Conservation (phyloP, 2,329 filamentous ascomycete genomes). For the Neonectria punicea region DNA sequence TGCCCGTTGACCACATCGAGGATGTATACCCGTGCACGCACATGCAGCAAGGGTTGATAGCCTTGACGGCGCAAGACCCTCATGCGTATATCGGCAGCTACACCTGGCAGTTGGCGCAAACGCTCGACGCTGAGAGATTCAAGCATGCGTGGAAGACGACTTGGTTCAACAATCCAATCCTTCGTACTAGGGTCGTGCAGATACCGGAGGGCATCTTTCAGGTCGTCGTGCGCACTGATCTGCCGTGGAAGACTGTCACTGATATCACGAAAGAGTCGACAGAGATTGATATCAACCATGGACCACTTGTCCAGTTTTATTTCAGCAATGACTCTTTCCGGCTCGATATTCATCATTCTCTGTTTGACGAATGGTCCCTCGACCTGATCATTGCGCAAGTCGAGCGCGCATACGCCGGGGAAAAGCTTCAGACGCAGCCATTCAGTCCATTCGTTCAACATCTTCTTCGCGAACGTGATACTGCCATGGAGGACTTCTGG, state of each 20-base stretch:
- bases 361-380: slow-evolving; percentile 12
- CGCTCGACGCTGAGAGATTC: neutral
- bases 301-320: slow-evolving; percentile 1
- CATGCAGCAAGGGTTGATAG: slow-evolving; percentile 10
- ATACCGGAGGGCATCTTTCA: slow-evolving; percentile 1
- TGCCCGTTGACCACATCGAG: neutral
- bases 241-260: slow-evolving; percentile 2
- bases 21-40: slow-evolving; percentile 10
- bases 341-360: slow-evolving; percentile 8
- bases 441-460: slow-evolving; percentile 4
- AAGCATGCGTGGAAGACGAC: neutral
- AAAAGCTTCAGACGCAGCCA: neutral
- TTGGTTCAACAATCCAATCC: no score
- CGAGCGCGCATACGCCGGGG: slow-evolving; percentile 5
- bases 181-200: slow-evolving; percentile 4
- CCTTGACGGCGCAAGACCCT: slow-evolving; percentile 7
- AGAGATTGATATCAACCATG: slow-evolving; percentile 4
- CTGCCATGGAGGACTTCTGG: neutral
- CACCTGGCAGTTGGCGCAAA: neutral
- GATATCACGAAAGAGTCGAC: neutral
- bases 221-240: neutral
- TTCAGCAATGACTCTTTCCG: neutral
- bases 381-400: slow-evolving; percentile 3
- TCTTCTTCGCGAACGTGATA: neutral
- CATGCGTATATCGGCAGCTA: slow-evolving; percentile 9